A percentile compares a stretch with the other conserved stretches of the same genome.
These are phyloP conservation scores for Pichia sp. DNA, from an alignment of 1,139 yeast species.

Conservation along the genomic window DNA sequence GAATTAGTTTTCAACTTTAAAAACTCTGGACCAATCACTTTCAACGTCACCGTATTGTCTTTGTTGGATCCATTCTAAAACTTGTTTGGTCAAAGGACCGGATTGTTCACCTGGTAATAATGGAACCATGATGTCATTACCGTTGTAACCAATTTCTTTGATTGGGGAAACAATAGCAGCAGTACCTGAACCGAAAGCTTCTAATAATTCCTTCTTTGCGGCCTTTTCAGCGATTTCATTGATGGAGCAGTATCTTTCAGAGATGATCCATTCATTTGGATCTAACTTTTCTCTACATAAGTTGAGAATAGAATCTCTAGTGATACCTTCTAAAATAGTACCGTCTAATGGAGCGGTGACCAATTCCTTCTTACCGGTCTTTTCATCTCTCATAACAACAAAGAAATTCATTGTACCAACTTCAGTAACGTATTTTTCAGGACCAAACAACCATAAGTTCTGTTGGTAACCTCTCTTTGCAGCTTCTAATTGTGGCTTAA, in stretches of 20 bases:
- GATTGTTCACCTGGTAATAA: slow-evolving; percentile 65
- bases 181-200: slow-evolving; percentile 96
- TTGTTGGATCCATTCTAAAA: slow-evolving; percentile 77
- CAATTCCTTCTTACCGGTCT: slow-evolving; percentile 78
- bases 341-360: slow-evolving; percentile 97
- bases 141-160: slow-evolving; percentile 74
- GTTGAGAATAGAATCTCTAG: slow-evolving; percentile 79
- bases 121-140: slow-evolving; percentile 66
- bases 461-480: slow-evolving; percentile 88
- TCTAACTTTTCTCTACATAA: slow-evolving; percentile 70
- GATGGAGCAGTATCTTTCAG: slow-evolving; percentile 78
- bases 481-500: slow-evolving; percentile 82
- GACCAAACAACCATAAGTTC: slow-evolving; percentile 93
- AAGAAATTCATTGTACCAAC: slow-evolving; percentile 97
- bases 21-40: slow-evolving; percentile 56
- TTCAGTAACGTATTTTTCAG: slow-evolving; percentile 83
- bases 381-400: slow-evolving; percentile 63
- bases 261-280: slow-evolving; percentile 66
- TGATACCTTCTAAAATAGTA: slow-evolving; percentile 92
- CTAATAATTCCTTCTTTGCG: slow-evolving; percentile 71
- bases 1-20: slow-evolving; percentile 19
- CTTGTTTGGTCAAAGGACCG: slow-evolving; percentile 70
- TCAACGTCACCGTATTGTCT: slow-evolving; percentile 82
- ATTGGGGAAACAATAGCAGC: slow-evolving; percentile 97
- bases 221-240: slow-evolving; percentile 73